Percentiles rank a stretch among this genome's conserved stretches.
Conservation (phyloP, 2,329 filamentous ascomycete species). For the Gaeumannomyces sp. region DNA sequence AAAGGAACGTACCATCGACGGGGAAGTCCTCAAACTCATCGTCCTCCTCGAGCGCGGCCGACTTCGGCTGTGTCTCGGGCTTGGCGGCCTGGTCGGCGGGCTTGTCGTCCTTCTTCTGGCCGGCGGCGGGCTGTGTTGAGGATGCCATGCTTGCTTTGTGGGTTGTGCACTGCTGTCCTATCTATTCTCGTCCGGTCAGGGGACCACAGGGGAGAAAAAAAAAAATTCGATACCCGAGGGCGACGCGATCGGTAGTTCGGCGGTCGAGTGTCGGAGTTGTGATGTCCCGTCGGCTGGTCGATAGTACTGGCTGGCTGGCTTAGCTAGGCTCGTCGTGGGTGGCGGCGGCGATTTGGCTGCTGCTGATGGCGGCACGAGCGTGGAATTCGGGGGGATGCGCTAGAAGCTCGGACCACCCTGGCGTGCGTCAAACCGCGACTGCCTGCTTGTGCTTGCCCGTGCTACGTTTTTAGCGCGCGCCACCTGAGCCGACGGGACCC, state of each 20-base stretch:
- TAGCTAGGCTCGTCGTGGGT: background rate
- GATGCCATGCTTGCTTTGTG: conserved; percentile 27
- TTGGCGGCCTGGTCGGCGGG: conserved; percentile 48
- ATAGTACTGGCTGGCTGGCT: background rate
- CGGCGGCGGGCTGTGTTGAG: conserved; percentile 18
- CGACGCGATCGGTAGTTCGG: background rate
- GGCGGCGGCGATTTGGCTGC: background rate
- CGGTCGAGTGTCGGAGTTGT: too few relatives aligned
- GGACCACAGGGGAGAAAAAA: background rate
- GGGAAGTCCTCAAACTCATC: conserved; percentile 99
- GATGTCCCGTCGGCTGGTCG: background rate
- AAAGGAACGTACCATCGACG: conserved; percentile 67
- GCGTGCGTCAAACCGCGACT: background rate
- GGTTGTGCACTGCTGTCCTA: conserved; percentile 4
- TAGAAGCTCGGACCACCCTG: background rate
- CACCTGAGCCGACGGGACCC: background rate
- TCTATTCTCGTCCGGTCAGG: background rate
- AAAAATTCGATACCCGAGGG: background rate
- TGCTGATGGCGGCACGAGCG: background rate
- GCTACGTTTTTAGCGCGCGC: background rate
- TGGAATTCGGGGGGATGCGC: background rate
- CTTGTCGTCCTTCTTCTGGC: conserved; percentile 30
- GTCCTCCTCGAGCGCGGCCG: conserved; percentile 79
- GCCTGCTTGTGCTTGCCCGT: too few relatives aligned
- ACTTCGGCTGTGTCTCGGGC: conserved; percentile 29